Percentiles rank a stretch among this genome's conserved stretches.
Evolutionary conservation across 2,329 filamentous ascomycete genomes (phyloP).

Genomic region (Colletotrichum lupini): DNA sequence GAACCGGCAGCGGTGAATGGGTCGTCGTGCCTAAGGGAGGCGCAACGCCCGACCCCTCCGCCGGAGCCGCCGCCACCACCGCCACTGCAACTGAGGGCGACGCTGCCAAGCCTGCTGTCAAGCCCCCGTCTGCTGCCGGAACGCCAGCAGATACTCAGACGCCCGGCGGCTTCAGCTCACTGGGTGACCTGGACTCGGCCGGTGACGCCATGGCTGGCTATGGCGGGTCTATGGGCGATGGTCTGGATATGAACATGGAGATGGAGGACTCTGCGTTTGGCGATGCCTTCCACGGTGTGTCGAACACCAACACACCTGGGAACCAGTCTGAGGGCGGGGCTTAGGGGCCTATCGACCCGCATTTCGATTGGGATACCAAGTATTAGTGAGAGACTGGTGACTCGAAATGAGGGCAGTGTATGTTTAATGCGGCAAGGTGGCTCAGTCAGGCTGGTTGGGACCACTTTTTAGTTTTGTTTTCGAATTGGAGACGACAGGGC

Average conservation of each 20-base stretch:
- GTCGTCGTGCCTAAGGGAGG: conserved; percentile 77
- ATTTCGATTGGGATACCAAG: not conserved
- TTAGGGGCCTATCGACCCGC: conserved; percentile 1
- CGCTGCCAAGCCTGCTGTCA: conserved; percentile 18
- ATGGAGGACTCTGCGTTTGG: conserved; percentile 86
- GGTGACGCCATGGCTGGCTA: conserved; percentile 78
- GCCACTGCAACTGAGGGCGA: conserved; percentile 29
- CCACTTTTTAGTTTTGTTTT: not conserved
- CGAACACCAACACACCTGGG: conserved; percentile 50
- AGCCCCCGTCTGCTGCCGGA: conserved; percentile 50
- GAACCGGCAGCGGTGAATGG: conserved; percentile 74
- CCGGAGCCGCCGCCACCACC: conserved; percentile 22
- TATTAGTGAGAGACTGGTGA: not conserved
- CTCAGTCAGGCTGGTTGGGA: not conserved
- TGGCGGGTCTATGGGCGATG: conserved; percentile 60
- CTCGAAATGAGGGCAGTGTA: not conserved
- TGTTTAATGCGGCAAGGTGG: not conserved
- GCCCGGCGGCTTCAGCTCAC: conserved; percentile 62
- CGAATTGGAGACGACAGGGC: not conserved
- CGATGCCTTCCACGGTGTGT: conserved; percentile 80
- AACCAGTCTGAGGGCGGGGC: conserved; percentile 36
- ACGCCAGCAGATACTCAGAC: conserved; percentile 56
- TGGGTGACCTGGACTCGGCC: conserved; percentile 76
- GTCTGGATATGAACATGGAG: conserved; percentile 71
- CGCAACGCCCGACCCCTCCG: conserved; percentile 52